These are phyloP conservation scores for Apiotrichum brassicae DNA, from an alignment of 1,284 basidiomycete genomes.

Conservation along the genomic window DNA sequence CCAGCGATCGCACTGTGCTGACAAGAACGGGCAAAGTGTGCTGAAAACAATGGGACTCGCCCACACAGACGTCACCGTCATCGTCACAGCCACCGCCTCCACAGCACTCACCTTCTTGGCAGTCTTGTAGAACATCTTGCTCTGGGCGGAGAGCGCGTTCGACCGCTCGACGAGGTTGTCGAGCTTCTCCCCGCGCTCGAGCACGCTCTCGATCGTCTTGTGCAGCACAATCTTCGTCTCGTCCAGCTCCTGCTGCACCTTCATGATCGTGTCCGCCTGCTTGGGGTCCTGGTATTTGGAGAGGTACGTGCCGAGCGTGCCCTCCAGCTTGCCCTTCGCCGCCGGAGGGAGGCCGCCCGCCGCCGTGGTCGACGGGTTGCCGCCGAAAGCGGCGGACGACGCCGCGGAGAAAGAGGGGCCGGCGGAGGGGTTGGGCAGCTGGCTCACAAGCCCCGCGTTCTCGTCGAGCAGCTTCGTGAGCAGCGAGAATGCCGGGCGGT, in stretches of 20 bases:
- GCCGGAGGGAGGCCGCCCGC: slow-evolving; percentile 45
- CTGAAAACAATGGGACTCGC: too few relatives aligned
- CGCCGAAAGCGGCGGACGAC: slow-evolving; percentile 39
- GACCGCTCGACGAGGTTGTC: slow-evolving; percentile 96
- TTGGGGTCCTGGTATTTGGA: slow-evolving; percentile 95
- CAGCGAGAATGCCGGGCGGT: slow-evolving; percentile 91
- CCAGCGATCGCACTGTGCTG: too few relatives aligned
- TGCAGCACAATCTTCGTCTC: slow-evolving; percentile 99
- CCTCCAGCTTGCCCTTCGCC: slow-evolving; percentile 48
- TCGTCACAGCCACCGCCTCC: not conserved
- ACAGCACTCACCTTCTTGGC: slow-evolving; percentile 68
- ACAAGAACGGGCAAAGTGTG: too few relatives aligned
- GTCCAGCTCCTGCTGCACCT: slow-evolving; percentile 95
- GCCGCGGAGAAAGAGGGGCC: slow-evolving; percentile 38
- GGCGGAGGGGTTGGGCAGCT: slow-evolving; percentile 44
- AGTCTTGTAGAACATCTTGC: slow-evolving; percentile 93
- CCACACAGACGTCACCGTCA: not conserved
- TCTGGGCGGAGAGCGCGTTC: slow-evolving; percentile 80
- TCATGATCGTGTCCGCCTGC: slow-evolving; percentile 98
- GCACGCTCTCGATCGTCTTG: slow-evolving; percentile 97
- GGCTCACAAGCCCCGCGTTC: slow-evolving; percentile 65
- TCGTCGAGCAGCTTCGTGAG: slow-evolving; percentile 93
- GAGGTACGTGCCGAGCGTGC: slow-evolving; percentile 68
- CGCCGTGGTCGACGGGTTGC: slow-evolving; percentile 43
- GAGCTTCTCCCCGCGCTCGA: slow-evolving; percentile 93